Conservation (phyloP, 352 stramenopile genomes). For the Pythium grandisporangium region DNA sequence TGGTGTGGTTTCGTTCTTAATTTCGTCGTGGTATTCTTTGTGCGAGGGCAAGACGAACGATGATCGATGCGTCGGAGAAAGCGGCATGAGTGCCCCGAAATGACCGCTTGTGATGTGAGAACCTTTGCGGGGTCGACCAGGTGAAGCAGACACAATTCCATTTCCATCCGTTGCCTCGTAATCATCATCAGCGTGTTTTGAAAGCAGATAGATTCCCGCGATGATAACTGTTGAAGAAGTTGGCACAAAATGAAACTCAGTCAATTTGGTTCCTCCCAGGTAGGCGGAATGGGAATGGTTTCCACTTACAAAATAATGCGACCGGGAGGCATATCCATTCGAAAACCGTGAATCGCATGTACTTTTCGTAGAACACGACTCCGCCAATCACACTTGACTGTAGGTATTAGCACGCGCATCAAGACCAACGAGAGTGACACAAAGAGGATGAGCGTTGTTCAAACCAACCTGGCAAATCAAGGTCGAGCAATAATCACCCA, state of each 20-base stretch:
- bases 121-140: conserved; percentile 18
- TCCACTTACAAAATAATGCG: conserved; percentile 55
- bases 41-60: conserved; percentile 23
- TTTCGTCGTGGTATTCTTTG: conserved; percentile 34
- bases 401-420: neutral
- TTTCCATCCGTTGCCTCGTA: conserved; percentile 16
- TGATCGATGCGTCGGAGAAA: conserved; percentile 46
- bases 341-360: conserved; percentile 62
- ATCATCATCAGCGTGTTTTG: conserved; percentile 64
- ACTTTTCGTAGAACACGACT: conserved; percentile 85
- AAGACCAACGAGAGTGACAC: too few relatives aligned
- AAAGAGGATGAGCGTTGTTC: too few relatives aligned
- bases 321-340: conserved; percentile 79
- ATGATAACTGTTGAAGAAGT: conserved; percentile 55
- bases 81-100: conserved; percentile 74
- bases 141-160: conserved; percentile 12
- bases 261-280: too few relatives aligned
- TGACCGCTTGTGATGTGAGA: conserved; percentile 53
- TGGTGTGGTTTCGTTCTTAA: conserved; percentile 31
- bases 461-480: neutral
- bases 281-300: too few relatives aligned
- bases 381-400: conserved; percentile 78
- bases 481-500: too few relatives aligned
- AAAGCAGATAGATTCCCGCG: conserved; percentile 72
- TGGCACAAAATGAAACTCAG: too few relatives aligned